A percentile compares a stretch with the other conserved stretches of the same genome.
phyloP scores from a whole-genome alignment of 2,329 filamentous ascomycete genomes.

The Aureobasidium sp. region DNA sequence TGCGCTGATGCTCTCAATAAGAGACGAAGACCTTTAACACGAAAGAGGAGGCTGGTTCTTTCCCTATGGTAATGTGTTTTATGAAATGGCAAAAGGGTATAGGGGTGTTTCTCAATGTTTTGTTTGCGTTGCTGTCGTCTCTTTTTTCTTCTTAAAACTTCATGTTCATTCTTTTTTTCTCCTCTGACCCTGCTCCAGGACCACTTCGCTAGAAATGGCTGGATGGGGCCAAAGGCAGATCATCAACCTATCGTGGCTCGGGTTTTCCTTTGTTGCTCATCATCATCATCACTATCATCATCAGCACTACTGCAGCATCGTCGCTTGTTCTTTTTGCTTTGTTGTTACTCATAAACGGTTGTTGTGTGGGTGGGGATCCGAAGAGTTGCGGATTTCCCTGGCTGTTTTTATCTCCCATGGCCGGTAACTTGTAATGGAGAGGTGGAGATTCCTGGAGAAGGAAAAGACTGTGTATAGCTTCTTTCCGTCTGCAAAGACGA shows the following conservation, averaged over 20 bases:
- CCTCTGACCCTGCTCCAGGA: neutral
- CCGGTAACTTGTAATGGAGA: conserved; percentile 3
- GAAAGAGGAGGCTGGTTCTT: neutral
- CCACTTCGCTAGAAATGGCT: neutral
- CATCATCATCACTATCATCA: neutral
- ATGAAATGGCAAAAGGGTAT: neutral
- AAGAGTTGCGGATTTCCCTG: neutral
- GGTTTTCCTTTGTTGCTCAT: neutral
- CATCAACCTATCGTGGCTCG: neutral
- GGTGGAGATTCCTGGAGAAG: neutral
- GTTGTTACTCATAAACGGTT: neutral
- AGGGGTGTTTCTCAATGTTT: neutral
- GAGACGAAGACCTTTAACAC: neutral
- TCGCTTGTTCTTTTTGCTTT: neutral
- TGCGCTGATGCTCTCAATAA: neutral
- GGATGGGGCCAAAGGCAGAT: neutral
- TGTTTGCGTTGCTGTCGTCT: neutral
- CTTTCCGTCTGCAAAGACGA: neutral
- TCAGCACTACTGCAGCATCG: neutral
- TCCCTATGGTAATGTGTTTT: conserved; percentile 6
- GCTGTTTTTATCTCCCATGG: neutral
- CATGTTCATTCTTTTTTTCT: neutral
- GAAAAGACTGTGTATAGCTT: neutral
- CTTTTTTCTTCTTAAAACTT: neutral
- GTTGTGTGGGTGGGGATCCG: conserved; percentile 6